phyloP scores from a whole-genome alignment of 192 early-diverging fungal species.

The Allomyces javanicus region DNA sequence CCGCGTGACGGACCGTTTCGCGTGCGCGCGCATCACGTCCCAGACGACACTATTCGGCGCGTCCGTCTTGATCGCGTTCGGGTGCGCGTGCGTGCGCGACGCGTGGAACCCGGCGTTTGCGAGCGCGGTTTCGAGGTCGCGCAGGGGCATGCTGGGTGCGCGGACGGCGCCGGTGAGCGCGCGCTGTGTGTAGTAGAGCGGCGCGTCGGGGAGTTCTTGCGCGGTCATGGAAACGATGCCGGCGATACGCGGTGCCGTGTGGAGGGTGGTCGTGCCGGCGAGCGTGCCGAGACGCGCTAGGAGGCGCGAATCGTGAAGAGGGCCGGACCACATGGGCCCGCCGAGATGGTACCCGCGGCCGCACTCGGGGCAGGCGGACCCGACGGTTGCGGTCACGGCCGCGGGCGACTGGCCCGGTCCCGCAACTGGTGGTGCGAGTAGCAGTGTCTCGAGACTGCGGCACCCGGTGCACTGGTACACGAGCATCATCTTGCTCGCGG shows the following conservation, averaged over 20 bases:
- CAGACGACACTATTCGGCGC: constrained; percentile 70
- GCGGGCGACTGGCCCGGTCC: constrained; percentile 27
- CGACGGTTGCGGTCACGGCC: constrained; percentile 22
- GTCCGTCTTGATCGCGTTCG: constrained; percentile 76
- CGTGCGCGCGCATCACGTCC: constrained; percentile 65
- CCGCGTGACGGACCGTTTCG: constrained; percentile 40
- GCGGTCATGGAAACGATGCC: constrained; percentile 84
- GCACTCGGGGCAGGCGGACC: constrained; percentile 51
- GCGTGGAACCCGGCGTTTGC: constrained; percentile 74
- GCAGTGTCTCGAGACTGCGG: constrained; percentile 43
- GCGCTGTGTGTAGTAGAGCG: constrained; percentile 67
- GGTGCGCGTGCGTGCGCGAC: constrained; percentile 61
- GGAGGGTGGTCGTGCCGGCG: constrained; percentile 46
- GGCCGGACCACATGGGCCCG: constrained; percentile 72
- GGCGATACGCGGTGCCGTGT: constrained; percentile 66
- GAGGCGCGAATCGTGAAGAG: constrained; percentile 69
- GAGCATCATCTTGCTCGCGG: constrained; percentile 56
- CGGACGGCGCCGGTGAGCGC: constrained; percentile 50
- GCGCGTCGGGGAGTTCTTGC: constrained; percentile 47
- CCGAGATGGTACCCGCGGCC: constrained; percentile 50
- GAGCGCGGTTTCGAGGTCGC: constrained; percentile 53
- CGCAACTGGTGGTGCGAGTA: constrained; percentile 12
- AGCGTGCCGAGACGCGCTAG: constrained; percentile 56
- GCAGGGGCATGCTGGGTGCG: constrained; percentile 21
- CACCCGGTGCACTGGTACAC: constrained; percentile 80